Evolutionary conservation across 1,284 basidiomycete species (phyloP).

Genomic region (Ustilago loliicola): DNA sequence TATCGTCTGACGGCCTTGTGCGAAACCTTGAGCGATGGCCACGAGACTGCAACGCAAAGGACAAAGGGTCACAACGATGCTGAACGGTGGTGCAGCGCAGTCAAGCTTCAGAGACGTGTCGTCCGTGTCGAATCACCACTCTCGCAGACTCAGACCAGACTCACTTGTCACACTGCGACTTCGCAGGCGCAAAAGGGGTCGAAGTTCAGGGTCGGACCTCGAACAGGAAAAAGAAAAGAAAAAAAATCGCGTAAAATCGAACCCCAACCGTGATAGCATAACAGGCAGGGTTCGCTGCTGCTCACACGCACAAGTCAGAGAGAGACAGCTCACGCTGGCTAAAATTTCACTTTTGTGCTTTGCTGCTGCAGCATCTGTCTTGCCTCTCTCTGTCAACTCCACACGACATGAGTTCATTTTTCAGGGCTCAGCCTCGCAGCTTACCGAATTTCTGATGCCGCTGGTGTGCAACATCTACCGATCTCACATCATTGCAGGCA

Average conservation of each 20-base stretch:
- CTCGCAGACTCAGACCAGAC: neutral
- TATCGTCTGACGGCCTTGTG: neutral
- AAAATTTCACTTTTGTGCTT: too few species aligned
- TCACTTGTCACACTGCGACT: neutral
- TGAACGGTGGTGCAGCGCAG: neutral
- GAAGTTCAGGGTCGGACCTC: conserved; percentile 4
- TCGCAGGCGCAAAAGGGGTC: conserved; percentile 3
- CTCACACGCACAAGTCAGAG: too few species aligned
- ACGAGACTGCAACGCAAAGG: neutral
- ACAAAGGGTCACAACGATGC: conserved; percentile 1
- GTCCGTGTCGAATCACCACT: conserved; percentile 5
- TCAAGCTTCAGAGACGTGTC: conserved; percentile 10
- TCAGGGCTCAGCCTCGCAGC: too few species aligned
- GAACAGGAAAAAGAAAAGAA: neutral
- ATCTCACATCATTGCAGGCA: neutral
- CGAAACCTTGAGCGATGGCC: neutral
- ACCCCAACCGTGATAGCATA: neutral
- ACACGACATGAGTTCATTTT: too few species aligned
- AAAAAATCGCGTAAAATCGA: conserved; percentile 10
- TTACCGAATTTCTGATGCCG: neutral
- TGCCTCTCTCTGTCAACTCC: neutral
- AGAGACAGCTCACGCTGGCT: too few species aligned
- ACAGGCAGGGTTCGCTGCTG: neutral
- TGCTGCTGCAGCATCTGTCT: too few species aligned
- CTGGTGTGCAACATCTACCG: neutral